Base-by-base conservation (phyloP, 345 rosid species). In the Psidium guajava region DNA sequence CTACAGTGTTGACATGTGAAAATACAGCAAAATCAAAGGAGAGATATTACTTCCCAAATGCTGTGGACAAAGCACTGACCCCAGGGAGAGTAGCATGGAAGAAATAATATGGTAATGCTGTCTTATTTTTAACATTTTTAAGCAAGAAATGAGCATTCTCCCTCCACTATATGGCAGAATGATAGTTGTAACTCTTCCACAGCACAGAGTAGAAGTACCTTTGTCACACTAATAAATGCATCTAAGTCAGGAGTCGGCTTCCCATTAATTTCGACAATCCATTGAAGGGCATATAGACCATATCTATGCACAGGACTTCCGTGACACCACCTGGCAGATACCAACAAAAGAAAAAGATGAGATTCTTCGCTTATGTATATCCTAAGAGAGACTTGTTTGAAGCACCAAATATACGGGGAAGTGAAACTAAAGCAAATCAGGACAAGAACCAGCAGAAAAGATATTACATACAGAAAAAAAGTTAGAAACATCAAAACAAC, bases 221-320 rank as follows among this genome's bases (percentile, higher is more conserved):
- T 96, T 15, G 96, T 91, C 42, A 93, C 95, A 15, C 83, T 89
- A 75, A 91, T 89, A 52, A 97, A 93, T 55, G 98, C 93, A 84
- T 97, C 96, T 85, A 97, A 86, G 91, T 95, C 91, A 64, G 98
- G 96, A 80, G 96, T 96, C 2, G 86, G 91, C 90, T 93, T 95
- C 84, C 99, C 99, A 59, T 95, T 97, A 51, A 97, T 90, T 91
- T 95, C 98, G 84, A 97, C 96, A 49, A 97, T 97, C 99, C 99
- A 97, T 73, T 94, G 98, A 84, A 93, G 94, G 86, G 98, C 94
- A 85, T 91, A 94, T 42, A 97, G 91, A 64, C 98, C 98, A 87
- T 97, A 95, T 85, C 98, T 91, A 56, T 94, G 93, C 54, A 88
- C 98, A 3, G 99, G 99, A 92, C 99, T 97, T 61, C 98, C 99